phyloP scores from a whole-genome alignment of 1,284 basidiomycete genomes.

The Leccinum pallidistipes region DNA sequence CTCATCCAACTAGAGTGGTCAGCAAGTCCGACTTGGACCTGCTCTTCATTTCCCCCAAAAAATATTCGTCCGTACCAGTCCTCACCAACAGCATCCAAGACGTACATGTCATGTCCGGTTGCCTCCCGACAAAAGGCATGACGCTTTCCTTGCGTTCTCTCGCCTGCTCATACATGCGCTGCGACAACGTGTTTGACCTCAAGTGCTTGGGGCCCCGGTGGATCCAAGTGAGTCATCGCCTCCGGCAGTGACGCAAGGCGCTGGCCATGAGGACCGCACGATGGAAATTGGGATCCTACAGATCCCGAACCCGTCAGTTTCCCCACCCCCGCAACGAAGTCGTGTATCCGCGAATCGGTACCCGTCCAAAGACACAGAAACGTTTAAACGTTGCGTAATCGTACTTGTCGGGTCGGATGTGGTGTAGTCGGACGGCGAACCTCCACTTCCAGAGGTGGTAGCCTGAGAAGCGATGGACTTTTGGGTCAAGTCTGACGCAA shows the following conservation, averaged over 20 bases:
- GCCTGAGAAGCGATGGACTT: slow-evolving; percentile 4
- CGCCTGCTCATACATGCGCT: slow-evolving; percentile 32
- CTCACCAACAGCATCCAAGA: slow-evolving; percentile 24
- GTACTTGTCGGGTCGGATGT: slow-evolving; percentile 28
- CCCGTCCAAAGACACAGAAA: slow-evolving; percentile 7
- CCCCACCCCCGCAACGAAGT: slow-evolving; percentile 22
- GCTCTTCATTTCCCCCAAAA: slow-evolving; percentile 3
- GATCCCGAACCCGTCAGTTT: slow-evolving; percentile 20
- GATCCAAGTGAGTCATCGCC: slow-evolving; percentile 9
- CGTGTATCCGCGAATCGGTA: slow-evolving; percentile 22
- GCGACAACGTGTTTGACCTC: slow-evolving; percentile 35
- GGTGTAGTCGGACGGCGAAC: slow-evolving; percentile 28
- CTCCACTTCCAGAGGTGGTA: slow-evolving; percentile 14
- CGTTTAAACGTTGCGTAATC: slow-evolving; percentile 18
- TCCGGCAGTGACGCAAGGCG: slow-evolving; percentile 19
- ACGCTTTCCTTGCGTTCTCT: slow-evolving; percentile 15
- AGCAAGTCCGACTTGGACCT: slow-evolving; percentile 21
- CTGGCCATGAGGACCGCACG: slow-evolving; percentile 23
- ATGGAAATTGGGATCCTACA: slow-evolving; percentile 11
- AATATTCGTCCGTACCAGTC: slow-evolving; percentile 7
- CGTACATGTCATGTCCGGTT: slow-evolving; percentile 22
- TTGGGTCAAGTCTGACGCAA: slow-evolving; percentile 9
- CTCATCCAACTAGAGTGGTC: too few relatives aligned
- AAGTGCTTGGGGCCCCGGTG: slow-evolving; percentile 18
- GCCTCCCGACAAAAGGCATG: slow-evolving; percentile 30